phyloP scores from a whole-genome alignment of 1,139 yeast species.

The Kurtzmaniella natalensis region DNA sequence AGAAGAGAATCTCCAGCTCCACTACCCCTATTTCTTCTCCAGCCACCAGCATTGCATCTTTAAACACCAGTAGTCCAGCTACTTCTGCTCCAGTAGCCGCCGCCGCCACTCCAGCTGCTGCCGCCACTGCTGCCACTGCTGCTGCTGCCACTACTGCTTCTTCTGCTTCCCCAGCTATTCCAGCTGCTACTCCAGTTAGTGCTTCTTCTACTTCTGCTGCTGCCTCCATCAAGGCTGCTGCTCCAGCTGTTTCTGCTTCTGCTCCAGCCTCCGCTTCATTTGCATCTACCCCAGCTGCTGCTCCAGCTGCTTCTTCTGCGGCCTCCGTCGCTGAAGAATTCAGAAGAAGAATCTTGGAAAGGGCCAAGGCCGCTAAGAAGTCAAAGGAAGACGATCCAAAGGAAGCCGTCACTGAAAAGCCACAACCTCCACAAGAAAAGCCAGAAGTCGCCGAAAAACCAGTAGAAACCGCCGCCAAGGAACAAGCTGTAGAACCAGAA shows the following conservation, averaged over 20 bases:
- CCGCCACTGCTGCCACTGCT: conserved; percentile 12
- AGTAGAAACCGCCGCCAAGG: conserved; percentile 5
- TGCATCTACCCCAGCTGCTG: conserved; percentile 10
- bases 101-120: conserved; percentile 14
- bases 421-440: neutral
- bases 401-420: conserved; percentile 4
- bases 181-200: conserved; percentile 11
- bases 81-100: conserved; percentile 12
- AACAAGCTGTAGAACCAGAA: conserved; percentile 5
- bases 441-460: conserved; percentile 6
- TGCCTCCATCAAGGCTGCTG: no score
- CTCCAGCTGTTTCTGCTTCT: conserved; percentile 8
- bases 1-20: conserved; percentile 24
- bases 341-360: conserved; percentile 15
- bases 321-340: conserved; percentile 20
- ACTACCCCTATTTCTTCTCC: conserved; percentile 17
- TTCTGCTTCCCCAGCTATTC: conserved; percentile 16
- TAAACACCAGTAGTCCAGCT: conserved; percentile 8
- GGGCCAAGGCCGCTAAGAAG: conserved; percentile 11
- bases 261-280: conserved; percentile 8
- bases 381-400: conserved; percentile 8
- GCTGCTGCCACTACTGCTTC: conserved; percentile 15
- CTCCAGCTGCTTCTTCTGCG: conserved; percentile 7
- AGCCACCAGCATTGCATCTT: conserved; percentile 12
- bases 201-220: conserved; percentile 9